Conservation (phyloP, 169 alveolate species). For the Plasmodium blacklocki region DNA sequence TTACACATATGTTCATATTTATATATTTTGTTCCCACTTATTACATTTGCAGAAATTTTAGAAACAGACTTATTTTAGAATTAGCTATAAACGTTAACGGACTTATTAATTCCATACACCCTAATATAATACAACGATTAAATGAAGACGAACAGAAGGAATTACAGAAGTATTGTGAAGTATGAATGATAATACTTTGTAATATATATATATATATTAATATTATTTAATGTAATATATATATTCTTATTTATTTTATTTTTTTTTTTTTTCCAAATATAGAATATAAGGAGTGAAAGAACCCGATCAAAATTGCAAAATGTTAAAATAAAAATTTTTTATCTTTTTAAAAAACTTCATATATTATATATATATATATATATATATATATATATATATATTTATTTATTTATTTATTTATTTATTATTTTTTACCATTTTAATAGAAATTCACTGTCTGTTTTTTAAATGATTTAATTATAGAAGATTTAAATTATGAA, state of each 20-base stretch:
- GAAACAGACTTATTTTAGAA: constrained; percentile 74
- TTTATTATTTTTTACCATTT: not conserved
- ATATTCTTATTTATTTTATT: not conserved
- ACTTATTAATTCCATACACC: constrained; percentile 59
- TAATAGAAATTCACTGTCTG: constrained; percentile 64
- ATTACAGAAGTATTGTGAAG: constrained; percentile 68
- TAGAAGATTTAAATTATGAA: constrained; percentile 76
- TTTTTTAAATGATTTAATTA: constrained; percentile 64
- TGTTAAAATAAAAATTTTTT: constrained; percentile 11
- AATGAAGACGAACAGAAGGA: constrained; percentile 71
- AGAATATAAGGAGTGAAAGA: constrained; percentile 72
- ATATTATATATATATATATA: not conserved
- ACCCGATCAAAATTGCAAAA: constrained; percentile 60
- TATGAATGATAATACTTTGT: not conserved
- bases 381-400: no score
- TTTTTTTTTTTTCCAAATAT: constrained; percentile 1
- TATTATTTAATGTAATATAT: constrained; percentile 3
- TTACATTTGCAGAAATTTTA: constrained; percentile 42
- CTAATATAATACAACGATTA: constrained; percentile 67
- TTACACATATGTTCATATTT: not conserved
- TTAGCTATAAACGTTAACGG: constrained; percentile 75
- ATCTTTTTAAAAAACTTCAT: not conserved
- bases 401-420: not conserved
- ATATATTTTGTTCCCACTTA: not conserved
- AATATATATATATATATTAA: not conserved